Evolutionary conservation across 2,329 filamentous ascomycete genomes (phyloP).

Genomic region (Teratosphaeria viscida): DNA sequence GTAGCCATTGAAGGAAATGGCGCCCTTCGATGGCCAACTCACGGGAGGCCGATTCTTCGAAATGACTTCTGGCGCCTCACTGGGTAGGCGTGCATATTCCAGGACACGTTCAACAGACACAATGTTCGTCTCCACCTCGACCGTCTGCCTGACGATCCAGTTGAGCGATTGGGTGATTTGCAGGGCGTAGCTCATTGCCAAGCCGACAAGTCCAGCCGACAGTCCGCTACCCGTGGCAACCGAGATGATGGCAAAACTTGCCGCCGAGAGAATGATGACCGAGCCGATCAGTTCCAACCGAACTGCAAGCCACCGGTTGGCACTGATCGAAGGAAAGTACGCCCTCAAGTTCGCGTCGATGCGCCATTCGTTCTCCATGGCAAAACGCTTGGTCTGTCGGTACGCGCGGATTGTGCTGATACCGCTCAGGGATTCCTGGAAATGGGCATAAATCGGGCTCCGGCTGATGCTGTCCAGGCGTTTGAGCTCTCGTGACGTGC

Average conservation of each 20-base stretch:
- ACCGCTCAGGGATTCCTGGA: slow-evolving; percentile 91
- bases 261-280: slow-evolving; percentile 80
- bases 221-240: slow-evolving; percentile 58
- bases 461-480: slow-evolving; percentile 88
- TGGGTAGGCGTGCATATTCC: slow-evolving; percentile 84
- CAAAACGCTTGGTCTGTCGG: slow-evolving; percentile 76
- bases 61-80: slow-evolving; percentile 89
- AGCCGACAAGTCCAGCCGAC: slow-evolving; percentile 67
- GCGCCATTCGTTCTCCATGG: slow-evolving; percentile 91
- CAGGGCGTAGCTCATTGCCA: slow-evolving; percentile 93
- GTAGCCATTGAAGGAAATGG: slow-evolving; percentile 84
- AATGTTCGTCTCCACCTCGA: slow-evolving; percentile 99
- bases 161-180: slow-evolving; percentile 96
- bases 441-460: slow-evolving; percentile 95
- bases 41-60: slow-evolving; percentile 76
- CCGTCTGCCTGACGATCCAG: slow-evolving; percentile 97
- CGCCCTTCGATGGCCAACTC: slow-evolving; percentile 83
- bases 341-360: slow-evolving; percentile 89
- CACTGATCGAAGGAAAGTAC: slow-evolving; percentile 92
- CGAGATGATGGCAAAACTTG: slow-evolving; percentile 69
- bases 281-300: slow-evolving; percentile 92
- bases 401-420: slow-evolving; percentile 94
- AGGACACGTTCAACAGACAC: slow-evolving; percentile 96
- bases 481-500: slow-evolving; percentile 93
- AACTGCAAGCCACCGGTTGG: slow-evolving; percentile 82